Conservation (phyloP, 208 protist species). For the Trypanosoma avium region DNA sequence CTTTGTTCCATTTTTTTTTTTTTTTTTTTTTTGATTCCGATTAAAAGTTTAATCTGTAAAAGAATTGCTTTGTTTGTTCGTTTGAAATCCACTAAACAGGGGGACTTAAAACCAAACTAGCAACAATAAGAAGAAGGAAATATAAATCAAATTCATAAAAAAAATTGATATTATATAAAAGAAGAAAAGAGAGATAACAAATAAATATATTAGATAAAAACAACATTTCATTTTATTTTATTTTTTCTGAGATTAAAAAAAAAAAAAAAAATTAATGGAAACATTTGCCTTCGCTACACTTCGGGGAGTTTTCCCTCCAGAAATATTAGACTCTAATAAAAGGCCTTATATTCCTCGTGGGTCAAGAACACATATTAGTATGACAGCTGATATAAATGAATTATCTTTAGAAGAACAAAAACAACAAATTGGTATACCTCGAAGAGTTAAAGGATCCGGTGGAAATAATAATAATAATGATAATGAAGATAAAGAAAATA, state of each 20-base stretch:
- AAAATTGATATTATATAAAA: too few species aligned
- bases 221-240: not conserved
- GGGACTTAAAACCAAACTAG: not conserved
- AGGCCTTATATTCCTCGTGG: conserved; percentile 48
- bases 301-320: not conserved
- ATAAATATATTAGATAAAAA: not conserved
- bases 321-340: conserved; percentile 3
- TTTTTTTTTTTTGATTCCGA: not conserved
- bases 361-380: conserved; percentile 46
- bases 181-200: too few species aligned
- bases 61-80: not conserved
- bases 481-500: conserved; percentile 26
- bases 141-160: too few species aligned
- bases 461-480: not conserved
- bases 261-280: not conserved
- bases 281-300: conserved; percentile 3
- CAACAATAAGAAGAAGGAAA: too few species aligned
- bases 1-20: not conserved
- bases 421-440: conserved; percentile 7
- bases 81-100: not conserved
- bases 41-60: too few species aligned
- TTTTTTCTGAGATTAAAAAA: not conserved
- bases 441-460: not conserved
- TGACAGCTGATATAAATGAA: conserved; percentile 13
- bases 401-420: not conserved